A percentile compares a stretch with the other conserved stretches of the same genome.
Evolutionary conservation across 805 yeast genomes (phyloP).

Genomic region (Candida taoyuanica): DNA sequence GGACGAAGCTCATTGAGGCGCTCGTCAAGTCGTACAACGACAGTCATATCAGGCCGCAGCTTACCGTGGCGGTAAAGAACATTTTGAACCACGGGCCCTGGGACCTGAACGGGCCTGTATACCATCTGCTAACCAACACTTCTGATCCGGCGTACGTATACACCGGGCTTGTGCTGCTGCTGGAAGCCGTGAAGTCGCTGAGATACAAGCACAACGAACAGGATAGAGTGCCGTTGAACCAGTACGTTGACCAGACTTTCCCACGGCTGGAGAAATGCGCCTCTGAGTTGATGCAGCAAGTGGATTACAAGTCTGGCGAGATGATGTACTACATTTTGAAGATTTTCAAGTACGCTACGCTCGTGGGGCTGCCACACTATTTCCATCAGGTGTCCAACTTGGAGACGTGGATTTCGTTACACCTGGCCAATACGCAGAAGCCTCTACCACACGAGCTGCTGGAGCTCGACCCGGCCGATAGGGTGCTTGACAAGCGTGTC

Average conservation of each 20-base stretch:
- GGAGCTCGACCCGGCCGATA: conserved; percentile 44
- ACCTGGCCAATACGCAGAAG: conserved; percentile 53
- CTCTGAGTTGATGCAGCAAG: conserved; percentile 29
- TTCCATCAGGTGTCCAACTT: conserved; percentile 35
- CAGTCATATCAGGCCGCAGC: conserved; percentile 46
- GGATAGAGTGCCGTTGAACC: conserved; percentile 44
- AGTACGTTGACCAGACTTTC: conserved; percentile 43
- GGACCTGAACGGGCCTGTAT: conserved; percentile 29
- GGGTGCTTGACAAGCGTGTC: conserved; percentile 44
- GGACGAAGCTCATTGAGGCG: conserved; percentile 48
- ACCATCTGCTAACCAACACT: conserved; percentile 32
- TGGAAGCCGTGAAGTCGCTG: conserved; percentile 51
- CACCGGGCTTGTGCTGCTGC: conserved; percentile 52
- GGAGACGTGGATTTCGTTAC: conserved; percentile 62
- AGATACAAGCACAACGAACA: conserved; percentile 57
- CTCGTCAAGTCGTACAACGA: conserved; percentile 40
- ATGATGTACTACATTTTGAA: conserved; percentile 61
- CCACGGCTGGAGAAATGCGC: conserved; percentile 57
- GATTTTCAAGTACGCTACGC: conserved; percentile 58
- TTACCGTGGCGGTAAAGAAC: conserved; percentile 51
- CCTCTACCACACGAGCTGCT: conserved; percentile 48
- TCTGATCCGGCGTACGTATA: conserved; percentile 36
- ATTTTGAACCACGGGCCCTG: conserved; percentile 44
- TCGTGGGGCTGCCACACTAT: conserved; percentile 53
- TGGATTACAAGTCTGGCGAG: conserved; percentile 34